Percentiles rank a stretch among this genome's conserved stretches.
Evolutionary conservation across 2,329 filamentous ascomycete genomes (phyloP).

Genomic region (Ophiosphaerella herpotricha): DNA sequence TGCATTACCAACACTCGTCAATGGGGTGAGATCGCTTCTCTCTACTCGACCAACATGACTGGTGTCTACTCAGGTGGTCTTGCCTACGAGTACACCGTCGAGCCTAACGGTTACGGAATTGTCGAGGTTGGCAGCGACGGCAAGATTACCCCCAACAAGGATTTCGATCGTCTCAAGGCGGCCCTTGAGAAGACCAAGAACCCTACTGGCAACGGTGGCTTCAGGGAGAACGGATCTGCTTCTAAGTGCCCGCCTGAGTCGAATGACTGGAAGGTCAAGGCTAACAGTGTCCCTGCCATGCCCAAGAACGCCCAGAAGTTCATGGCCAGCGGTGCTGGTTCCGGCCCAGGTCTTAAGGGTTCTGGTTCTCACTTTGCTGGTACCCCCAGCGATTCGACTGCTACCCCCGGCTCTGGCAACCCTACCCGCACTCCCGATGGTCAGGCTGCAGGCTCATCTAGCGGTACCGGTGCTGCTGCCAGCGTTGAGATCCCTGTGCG

Average conservation of each 20-base stretch:
- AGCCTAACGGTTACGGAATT: slow-evolving; percentile 72
- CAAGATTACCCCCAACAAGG: slow-evolving; percentile 61
- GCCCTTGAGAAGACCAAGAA: slow-evolving; percentile 56
- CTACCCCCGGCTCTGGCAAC: slow-evolving; percentile 34
- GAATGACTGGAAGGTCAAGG: slow-evolving; percentile 60
- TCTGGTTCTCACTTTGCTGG: slow-evolving; percentile 46
- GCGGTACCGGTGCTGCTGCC: slow-evolving; percentile 24
- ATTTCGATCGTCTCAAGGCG: slow-evolving; percentile 64
- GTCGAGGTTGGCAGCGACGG: slow-evolving; percentile 64
- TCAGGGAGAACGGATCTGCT: slow-evolving; percentile 58
- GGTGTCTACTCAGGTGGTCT: slow-evolving; percentile 91
- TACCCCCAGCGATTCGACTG: slow-evolving; percentile 32
- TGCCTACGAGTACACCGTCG: slow-evolving; percentile 87
- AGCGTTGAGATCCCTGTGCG: slow-evolving; percentile 33
- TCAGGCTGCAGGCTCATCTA: slow-evolving; percentile 6
- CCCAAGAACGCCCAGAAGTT: slow-evolving; percentile 60
- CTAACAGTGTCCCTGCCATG: slow-evolving; percentile 60
- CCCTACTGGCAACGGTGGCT: slow-evolving; percentile 62
- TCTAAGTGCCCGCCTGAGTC: slow-evolving; percentile 60
- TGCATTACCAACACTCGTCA: slow-evolving; percentile 81
- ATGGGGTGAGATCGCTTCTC: slow-evolving; percentile 76
- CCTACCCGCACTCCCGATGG: slow-evolving; percentile 30
- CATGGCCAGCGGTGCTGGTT: slow-evolving; percentile 62
- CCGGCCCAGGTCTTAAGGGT: slow-evolving; percentile 60
- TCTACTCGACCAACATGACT: slow-evolving; percentile 86